A percentile compares a stretch with the other conserved stretches of the same genome.
These are phyloP conservation scores for Selenicereus undatus DNA, from an alignment of 148 eudicot genomes.

Conservation along the genomic window DNA sequence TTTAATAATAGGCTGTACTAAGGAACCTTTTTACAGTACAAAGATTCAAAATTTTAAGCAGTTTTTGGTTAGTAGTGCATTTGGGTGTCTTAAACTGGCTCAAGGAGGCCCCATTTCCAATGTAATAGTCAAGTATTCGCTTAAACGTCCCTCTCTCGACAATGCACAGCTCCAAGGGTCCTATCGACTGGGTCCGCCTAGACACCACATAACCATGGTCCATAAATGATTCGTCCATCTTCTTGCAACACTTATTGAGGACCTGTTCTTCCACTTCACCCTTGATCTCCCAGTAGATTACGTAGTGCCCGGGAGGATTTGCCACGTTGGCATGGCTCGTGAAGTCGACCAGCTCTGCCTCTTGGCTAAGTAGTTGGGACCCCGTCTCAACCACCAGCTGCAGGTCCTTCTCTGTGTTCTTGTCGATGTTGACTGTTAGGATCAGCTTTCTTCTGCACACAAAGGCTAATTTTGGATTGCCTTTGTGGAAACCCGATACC, in stretches of 20 bases:
- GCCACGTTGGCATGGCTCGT: conserved; percentile 64
- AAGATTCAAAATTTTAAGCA: conserved; percentile 44
- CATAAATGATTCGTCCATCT: conserved; percentile 62
- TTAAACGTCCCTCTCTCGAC: conserved; percentile 60
- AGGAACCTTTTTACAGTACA: conserved; percentile 43
- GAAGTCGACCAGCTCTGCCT: conserved; percentile 63
- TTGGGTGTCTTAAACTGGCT: conserved; percentile 88
- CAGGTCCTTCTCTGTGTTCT: conserved; percentile 81
- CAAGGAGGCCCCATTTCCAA: conserved; percentile 60
- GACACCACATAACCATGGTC: conserved; percentile 73
- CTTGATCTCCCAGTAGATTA: conserved; percentile 76
- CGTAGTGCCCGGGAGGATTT: conserved; percentile 61
- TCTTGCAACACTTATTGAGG: conserved; percentile 47
- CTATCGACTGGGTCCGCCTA: conserved; percentile 51
- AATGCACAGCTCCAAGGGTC: conserved; percentile 64
- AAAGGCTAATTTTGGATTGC: conserved; percentile 62
- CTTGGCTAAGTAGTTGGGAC: conserved; percentile 38
- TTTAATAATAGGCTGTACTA: conserved; percentile 52
- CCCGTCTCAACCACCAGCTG: conserved; percentile 59
- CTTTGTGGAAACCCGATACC: conserved; percentile 54
- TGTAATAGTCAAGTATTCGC: conserved; percentile 55
- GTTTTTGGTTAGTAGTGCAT: conserved; percentile 44
- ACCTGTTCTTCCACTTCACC: conserved; percentile 47
- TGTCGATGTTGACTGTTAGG: conserved; percentile 71
- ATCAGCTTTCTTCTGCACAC: conserved; percentile 68